phyloP scores from a whole-genome alignment of 371 early-diverging fungal species.

The Mortierella sp. region DNA sequence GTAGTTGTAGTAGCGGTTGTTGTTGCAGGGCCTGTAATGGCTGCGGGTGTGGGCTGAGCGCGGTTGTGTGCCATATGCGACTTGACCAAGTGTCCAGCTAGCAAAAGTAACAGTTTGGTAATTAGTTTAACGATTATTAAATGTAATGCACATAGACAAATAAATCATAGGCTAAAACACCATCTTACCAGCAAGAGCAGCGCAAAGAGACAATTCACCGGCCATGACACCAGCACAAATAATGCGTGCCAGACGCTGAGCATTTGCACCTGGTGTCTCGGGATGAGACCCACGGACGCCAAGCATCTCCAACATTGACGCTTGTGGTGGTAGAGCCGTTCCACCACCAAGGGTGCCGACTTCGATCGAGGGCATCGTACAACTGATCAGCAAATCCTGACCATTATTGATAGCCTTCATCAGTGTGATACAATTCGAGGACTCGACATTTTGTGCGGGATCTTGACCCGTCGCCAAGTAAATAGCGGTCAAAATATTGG shows the following conservation, averaged over 20 bases:
- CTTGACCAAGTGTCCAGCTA: conserved; percentile 87
- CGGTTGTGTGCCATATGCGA: conserved; percentile 90
- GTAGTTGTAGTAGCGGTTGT: conserved; percentile 14
- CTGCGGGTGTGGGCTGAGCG: conserved; percentile 55
- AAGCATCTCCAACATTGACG: conserved; percentile 91
- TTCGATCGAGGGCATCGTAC: conserved; percentile 96
- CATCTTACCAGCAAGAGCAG: conserved; percentile 77
- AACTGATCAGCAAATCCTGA: conserved; percentile 86
- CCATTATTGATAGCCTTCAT: conserved; percentile 92
- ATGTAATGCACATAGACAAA: not conserved
- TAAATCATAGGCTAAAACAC: not conserved
- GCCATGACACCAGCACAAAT: conserved; percentile 96
- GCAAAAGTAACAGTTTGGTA: not conserved
- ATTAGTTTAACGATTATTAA: not conserved
- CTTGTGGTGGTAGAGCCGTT: conserved; percentile 89
- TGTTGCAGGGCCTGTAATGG: conserved; percentile 22
- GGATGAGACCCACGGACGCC: conserved; percentile 90
- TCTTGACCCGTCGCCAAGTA: conserved; percentile 97
- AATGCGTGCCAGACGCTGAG: conserved; percentile 89
- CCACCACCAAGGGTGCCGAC: conserved; percentile 98
- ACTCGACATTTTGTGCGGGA: conserved; percentile 97
- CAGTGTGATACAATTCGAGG: conserved; percentile 93
- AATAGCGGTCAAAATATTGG: conserved; percentile 96
- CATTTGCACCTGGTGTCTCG: conserved; percentile 88
- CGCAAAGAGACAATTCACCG: conserved; percentile 93